Percentiles rank a stretch among this genome's conserved stretches.
Conservation (phyloP, 177 flowering plant species). For the Vitis hybrid region DNA sequence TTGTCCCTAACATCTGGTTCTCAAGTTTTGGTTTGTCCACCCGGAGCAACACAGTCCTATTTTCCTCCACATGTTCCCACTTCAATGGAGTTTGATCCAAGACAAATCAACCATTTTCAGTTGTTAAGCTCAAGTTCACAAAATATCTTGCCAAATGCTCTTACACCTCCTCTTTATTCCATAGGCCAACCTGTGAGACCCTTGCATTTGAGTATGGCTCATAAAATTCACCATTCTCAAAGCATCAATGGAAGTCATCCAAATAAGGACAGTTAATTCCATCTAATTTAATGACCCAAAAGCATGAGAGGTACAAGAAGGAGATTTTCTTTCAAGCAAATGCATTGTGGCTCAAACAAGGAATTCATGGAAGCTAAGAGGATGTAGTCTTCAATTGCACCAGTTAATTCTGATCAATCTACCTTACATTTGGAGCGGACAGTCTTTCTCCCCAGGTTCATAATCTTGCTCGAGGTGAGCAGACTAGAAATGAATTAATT, state of each 20-base stretch:
- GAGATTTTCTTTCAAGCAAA: neutral
- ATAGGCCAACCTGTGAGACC: conserved; percentile 36
- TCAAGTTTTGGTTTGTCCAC: conserved; percentile 42
- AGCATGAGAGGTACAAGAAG: neutral
- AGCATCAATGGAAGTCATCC: conserved; percentile 19
- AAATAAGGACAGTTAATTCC: conserved; percentile 10
- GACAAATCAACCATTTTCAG: conserved; percentile 46
- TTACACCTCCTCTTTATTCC: conserved; percentile 23
- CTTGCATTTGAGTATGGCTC: conserved; percentile 29
- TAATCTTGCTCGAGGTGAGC: no score
- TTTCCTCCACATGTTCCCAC: conserved; percentile 31
- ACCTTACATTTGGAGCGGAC: no score
- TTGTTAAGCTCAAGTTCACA: conserved; percentile 41
- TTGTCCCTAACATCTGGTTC: conserved; percentile 43
- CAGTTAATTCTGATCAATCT: no score
- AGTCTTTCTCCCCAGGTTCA: no score
- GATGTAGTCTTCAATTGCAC: neutral
- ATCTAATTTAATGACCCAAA: conserved; percentile 2
- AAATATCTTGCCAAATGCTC: conserved; percentile 23
- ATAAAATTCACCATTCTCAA: conserved; percentile 24
- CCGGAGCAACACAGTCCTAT: conserved; percentile 33
- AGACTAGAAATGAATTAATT: no score
- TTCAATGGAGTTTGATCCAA: conserved; percentile 34
- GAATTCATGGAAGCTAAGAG: neutral
- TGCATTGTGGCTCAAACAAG: neutral